A percentile compares a stretch with the other conserved stretches of the same genome.
Conservation (phyloP, 2,329 filamentous ascomycete genomes). For the Sarocladium kiliense region DNA sequence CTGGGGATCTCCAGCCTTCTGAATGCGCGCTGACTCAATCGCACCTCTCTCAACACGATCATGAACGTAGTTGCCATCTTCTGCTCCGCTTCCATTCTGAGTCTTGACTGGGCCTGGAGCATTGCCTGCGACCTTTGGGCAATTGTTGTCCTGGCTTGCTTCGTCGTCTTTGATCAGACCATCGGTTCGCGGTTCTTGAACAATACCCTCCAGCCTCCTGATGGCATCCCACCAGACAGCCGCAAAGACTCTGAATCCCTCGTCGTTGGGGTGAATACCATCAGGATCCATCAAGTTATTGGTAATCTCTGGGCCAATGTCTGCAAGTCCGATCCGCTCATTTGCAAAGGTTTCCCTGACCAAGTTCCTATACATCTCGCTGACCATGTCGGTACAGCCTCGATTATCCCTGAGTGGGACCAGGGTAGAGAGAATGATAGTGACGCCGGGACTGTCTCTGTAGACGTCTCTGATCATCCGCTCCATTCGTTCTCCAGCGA, state of each 20-base stretch:
- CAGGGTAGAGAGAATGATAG: conserved; percentile 14
- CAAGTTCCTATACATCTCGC: conserved; percentile 23
- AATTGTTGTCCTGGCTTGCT: background rate
- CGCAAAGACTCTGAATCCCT: conserved; percentile 32
- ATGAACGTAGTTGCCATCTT: conserved; percentile 16
- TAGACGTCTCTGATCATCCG: conserved; percentile 9
- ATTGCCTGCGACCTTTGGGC: conserved; percentile 11
- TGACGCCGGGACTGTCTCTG: conserved; percentile 5
- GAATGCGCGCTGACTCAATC: conserved; percentile 10
- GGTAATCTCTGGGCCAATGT: conserved; percentile 13
- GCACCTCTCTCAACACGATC: background rate
- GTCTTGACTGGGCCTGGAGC: conserved; percentile 9
- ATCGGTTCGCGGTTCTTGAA: background rate
- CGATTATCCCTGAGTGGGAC: conserved; percentile 16
- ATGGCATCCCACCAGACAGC: conserved; percentile 25
- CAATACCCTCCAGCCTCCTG: conserved; percentile 8
- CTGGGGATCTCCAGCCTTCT: conserved; percentile 13
- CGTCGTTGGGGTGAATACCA: conserved; percentile 28
- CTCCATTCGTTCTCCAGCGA: background rate
- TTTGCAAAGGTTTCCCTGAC: conserved; percentile 8
- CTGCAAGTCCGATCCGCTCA: conserved; percentile 11
- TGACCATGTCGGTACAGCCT: conserved; percentile 23
- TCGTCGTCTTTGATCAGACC: background rate
- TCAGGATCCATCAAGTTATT: conserved; percentile 23
- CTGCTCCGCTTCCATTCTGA: conserved; percentile 13